Conservation (phyloP, 257 asterid species). For the Fraxinus cuspidata region DNA sequence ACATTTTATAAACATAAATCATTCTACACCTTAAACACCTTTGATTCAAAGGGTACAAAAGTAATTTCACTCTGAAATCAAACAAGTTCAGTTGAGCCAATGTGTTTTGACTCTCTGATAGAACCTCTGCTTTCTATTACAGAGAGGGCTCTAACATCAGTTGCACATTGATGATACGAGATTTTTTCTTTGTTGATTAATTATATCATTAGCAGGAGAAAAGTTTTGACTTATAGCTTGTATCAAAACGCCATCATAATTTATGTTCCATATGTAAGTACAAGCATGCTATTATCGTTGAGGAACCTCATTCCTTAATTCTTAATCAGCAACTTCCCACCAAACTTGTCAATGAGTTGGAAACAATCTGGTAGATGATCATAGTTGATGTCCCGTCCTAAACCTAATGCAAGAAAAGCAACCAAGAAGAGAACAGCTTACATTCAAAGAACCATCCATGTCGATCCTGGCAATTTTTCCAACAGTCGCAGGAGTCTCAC, state of each 20-base stretch:
- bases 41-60: background rate
- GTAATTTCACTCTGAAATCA: background rate
- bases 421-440: constrained; percentile 45
- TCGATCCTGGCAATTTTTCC: constrained; percentile 85
- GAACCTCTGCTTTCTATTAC: background rate
- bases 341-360: constrained; percentile 1
- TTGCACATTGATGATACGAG: background rate
- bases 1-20: background rate
- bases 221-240: background rate
- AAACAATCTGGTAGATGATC: constrained; percentile 2
- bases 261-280: background rate
- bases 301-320: background rate
- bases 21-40: background rate
- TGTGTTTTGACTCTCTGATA: background rate
- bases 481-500: constrained; percentile 83
- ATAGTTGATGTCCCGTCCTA: constrained; percentile 9
- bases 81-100: background rate
- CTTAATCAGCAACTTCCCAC: background rate
- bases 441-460: constrained; percentile 96
- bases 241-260: background rate
- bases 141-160: background rate
- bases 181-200: background rate
- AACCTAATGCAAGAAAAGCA: constrained; percentile 21
- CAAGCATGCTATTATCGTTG: background rate
- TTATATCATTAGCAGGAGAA: background rate